Evolutionary conservation across 2,329 filamentous ascomycete genomes (phyloP).

Genomic region (Ophiosphaerella korrae): DNA sequence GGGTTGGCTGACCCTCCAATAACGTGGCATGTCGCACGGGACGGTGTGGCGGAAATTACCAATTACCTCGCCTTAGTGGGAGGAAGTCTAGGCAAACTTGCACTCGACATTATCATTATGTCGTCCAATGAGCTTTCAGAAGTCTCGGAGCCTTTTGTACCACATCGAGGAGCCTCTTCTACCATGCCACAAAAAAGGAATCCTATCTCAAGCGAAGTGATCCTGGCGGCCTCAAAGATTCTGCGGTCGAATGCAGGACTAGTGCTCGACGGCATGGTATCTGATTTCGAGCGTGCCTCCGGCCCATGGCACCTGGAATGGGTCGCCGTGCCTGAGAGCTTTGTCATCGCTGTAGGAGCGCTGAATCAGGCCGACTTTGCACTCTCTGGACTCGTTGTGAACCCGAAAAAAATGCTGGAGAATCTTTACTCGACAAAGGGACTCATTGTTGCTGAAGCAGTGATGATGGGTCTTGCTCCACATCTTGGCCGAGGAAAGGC

Average conservation of each 20-base stretch:
- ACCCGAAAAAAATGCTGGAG: constrained; percentile 54
- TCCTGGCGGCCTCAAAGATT: constrained; percentile 60
- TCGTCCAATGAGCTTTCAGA: constrained; percentile 62
- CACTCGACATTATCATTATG: constrained; percentile 63
- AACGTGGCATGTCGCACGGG: constrained; percentile 63
- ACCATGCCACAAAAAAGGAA: constrained; percentile 58
- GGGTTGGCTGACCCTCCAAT: constrained; percentile 57
- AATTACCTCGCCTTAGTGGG: constrained; percentile 61
- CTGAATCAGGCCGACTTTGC: constrained; percentile 61
- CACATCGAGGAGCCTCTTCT: constrained; percentile 41
- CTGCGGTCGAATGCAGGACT: constrained; percentile 59
- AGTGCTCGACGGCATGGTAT: constrained; percentile 62
- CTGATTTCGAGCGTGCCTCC: constrained; percentile 62
- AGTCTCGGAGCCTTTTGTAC: constrained; percentile 57
- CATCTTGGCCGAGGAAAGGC: constrained; percentile 59
- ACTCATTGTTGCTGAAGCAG: constrained; percentile 62
- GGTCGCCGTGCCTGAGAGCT: constrained; percentile 61
- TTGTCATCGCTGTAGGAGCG: constrained; percentile 59
- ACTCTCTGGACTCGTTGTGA: constrained; percentile 57
- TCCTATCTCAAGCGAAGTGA: constrained; percentile 63
- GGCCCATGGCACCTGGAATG: constrained; percentile 66
- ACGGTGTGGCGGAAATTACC: constrained; percentile 59
- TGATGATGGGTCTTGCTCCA: constrained; percentile 66
- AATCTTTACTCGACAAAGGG: constrained; percentile 60
- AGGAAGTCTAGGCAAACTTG: constrained; percentile 61